phyloP scores from a whole-genome alignment of 2,329 filamentous ascomycete species.

The Daldinia sp. region DNA sequence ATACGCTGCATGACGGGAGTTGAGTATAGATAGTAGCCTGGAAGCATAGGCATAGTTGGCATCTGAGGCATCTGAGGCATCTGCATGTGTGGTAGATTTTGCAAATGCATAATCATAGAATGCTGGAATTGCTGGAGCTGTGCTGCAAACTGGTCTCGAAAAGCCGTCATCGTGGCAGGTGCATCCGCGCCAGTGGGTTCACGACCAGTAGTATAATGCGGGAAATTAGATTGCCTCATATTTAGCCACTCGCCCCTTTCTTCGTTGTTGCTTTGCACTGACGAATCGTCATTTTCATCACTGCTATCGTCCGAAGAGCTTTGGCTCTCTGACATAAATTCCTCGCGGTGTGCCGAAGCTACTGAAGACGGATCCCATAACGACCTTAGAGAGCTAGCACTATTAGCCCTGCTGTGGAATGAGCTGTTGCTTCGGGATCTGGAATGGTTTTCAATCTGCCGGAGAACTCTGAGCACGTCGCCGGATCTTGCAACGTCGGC shows the following conservation, averaged over 20 bases:
- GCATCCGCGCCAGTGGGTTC: constrained; percentile 46
- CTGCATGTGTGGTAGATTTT: constrained; percentile 68
- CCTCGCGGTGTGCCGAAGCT: constrained; percentile 42
- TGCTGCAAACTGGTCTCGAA: constrained; percentile 76
- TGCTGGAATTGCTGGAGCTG: constrained; percentile 82
- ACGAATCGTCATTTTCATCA: constrained; percentile 46
- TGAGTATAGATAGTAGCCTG: constrained; percentile 71
- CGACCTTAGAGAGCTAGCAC: constrained; percentile 71
- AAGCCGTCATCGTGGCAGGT: constrained; percentile 65
- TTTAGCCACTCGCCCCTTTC: constrained; percentile 52
- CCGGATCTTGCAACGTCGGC: constrained; percentile 74
- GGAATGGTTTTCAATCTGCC: constrained; percentile 67
- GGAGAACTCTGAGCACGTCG: constrained; percentile 69
- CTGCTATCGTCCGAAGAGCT: constrained; percentile 52
- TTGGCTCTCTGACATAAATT: constrained; percentile 54
- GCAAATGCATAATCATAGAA: constrained; percentile 70
- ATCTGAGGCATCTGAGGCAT: constrained; percentile 72
- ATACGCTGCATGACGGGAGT: constrained; percentile 74
- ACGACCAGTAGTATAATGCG: constrained; percentile 32
- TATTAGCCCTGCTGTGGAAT: constrained; percentile 69
- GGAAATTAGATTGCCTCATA: constrained; percentile 47
- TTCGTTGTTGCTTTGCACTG: constrained; percentile 50
- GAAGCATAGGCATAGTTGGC: constrained; percentile 69
- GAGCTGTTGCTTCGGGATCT: constrained; percentile 73
- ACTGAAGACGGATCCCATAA: constrained; percentile 67